Evolutionary conservation across 257 asterid genomes (phyloP), one percentile per base, ranked within the genome.

Genomic region (Nyctanthes arbortristis): DNA sequence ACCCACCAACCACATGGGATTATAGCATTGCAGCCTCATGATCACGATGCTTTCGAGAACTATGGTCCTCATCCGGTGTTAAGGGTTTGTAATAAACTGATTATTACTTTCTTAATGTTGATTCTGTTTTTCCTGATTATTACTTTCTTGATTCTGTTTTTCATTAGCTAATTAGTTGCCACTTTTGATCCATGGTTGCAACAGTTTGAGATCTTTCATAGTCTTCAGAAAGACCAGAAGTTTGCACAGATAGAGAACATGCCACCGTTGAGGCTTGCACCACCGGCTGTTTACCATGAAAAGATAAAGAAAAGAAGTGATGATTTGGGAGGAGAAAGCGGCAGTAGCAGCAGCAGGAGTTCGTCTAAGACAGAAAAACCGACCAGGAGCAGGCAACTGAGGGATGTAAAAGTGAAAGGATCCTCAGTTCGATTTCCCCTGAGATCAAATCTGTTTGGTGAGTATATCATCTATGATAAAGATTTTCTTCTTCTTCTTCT

Each of bases 231-330:
- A 43, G 85, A 78, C 54, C 80, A 78, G 65, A 86, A 82, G 73
- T 52, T 70, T 32, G 39, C 75, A 47, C 93, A 84, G 61, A 67
- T 87, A 54, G 99, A 91, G 73, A 88, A 73, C 77, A 66, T 73
- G 78, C 83, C 88, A 67, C 94, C 83, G 13, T 67, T 93, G 87
- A 87, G 89, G 82, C 97, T 93, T 72, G 96, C 97, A 63, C 99
- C 99, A 6, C 99, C 99, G 34, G 97, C 99, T 12, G 83, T 91
- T 73, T 93, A 93, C 88, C 97, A 93, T 69, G 99, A 93, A 57
- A 93, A 91, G 87, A 89, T 93, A 59, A 89, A 83, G 82, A 83
- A 89, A 77, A 87, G 92, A 74, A 71, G 36, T 64, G 79, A 73
- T 39, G 66, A 69, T 67, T 71, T 55, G 61, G 66, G 74, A n/a